These are phyloP conservation scores for Chlorella vulgaris DNA, from an alignment of 139 green algal species.

Conservation along the genomic window DNA sequence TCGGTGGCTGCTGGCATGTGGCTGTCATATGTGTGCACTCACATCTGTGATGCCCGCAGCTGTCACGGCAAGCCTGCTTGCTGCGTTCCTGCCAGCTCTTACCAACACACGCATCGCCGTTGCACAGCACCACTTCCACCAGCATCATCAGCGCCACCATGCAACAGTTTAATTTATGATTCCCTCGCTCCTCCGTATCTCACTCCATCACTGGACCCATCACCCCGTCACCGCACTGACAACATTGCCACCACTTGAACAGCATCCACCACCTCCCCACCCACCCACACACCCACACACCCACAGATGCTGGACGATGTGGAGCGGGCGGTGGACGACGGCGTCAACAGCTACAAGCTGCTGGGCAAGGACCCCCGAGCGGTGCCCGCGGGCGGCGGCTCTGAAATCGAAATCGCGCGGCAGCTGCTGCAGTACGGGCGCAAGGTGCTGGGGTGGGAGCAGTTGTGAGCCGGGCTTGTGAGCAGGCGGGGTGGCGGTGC, in stretches of 20 bases:
- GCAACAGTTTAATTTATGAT: no score
- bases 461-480: not conserved
- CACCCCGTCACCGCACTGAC: no score
- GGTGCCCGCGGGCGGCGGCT: slow-evolving; percentile 84
- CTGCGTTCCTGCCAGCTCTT: no score
- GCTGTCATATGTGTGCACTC: no score
- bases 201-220: not conserved
- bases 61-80: no score
- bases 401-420: slow-evolving; percentile 89
- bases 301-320: slow-evolving; percentile 87
- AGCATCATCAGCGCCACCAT: no score
- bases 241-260: no score
- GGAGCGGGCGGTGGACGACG: slow-evolving; percentile 95
- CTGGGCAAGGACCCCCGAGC: slow-evolving; percentile 81
- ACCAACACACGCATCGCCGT: no score
- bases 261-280: not conserved
- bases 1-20: no score
- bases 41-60: not conserved
- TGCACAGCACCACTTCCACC: no score
- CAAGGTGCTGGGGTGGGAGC: slow-evolving; percentile 16
- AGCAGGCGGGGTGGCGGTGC: not conserved
- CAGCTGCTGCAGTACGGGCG: slow-evolving; percentile 52
- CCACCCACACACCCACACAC: not conserved
- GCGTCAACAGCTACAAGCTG: slow-evolving; percentile 96
- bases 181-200: not conserved